These are phyloP conservation scores for Suillus cothurnatus DNA, from an alignment of 768 basidiomycete genomes.

Conservation along the genomic window DNA sequence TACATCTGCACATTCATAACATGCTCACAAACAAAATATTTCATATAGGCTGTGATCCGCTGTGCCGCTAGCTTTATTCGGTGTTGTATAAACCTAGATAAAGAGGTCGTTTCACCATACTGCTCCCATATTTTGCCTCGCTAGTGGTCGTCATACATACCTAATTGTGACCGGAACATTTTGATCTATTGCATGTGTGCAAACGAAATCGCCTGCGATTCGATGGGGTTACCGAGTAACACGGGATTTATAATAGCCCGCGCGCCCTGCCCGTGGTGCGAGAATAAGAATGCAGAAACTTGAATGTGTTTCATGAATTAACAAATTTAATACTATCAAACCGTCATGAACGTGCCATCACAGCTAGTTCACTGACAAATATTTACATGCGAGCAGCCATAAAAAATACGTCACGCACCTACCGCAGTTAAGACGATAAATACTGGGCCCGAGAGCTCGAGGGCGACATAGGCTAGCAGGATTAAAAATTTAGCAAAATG, in stretches of 20 bases:
- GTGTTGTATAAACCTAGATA: not conserved
- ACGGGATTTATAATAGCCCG: not conserved
- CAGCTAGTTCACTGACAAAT: not conserved
- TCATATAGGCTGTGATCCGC: not conserved
- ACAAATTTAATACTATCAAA: not conserved
- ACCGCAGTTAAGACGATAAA: too few relatives aligned
- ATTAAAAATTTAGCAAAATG: too few relatives aligned
- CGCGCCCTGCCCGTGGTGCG: not conserved
- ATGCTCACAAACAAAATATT: not conserved
- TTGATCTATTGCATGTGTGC: not conserved
- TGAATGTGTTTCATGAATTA: not conserved
- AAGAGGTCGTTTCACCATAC: not conserved
- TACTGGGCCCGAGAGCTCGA: too few relatives aligned
- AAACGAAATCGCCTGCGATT: not conserved
- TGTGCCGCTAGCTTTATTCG: not conserved
- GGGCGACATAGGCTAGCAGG: too few relatives aligned
- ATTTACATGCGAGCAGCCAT: not conserved
- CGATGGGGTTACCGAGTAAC: not conserved
- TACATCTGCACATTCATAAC: not conserved
- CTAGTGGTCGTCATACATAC: not conserved
- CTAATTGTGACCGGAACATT: not conserved
- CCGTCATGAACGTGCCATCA: not conserved
- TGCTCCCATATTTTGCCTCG: not conserved
- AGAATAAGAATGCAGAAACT: not conserved
- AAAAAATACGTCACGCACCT: too few relatives aligned